Conservation (phyloP, 1,284 basidiomycete genomes). For the Chalciporus sp. region DNA sequence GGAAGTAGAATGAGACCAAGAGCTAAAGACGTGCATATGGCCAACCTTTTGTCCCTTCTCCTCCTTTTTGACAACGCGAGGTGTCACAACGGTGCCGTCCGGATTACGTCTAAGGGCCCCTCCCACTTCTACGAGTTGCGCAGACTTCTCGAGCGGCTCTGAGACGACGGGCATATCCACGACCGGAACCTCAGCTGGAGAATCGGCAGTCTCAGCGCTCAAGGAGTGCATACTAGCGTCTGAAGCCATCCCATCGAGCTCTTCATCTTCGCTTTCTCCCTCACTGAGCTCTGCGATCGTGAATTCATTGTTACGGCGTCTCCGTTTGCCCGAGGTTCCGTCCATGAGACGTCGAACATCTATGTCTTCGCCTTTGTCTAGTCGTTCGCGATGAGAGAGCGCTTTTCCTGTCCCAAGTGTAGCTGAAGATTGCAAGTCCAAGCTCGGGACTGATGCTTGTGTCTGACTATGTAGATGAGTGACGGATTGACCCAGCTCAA, state of each 20-base stretch:
- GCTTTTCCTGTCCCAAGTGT: slow-evolving; percentile 74
- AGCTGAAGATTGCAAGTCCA: slow-evolving; percentile 73
- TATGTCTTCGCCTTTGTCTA: slow-evolving; percentile 63
- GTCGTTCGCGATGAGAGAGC: slow-evolving; percentile 58
- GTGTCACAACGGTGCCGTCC: slow-evolving; percentile 55
- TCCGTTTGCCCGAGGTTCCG: slow-evolving; percentile 49
- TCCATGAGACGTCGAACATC: slow-evolving; percentile 56
- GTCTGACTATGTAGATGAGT: slow-evolving; percentile 57
- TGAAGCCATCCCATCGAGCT: slow-evolving; percentile 28
- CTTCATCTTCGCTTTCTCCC: slow-evolving; percentile 36
- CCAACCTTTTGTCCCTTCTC: slow-evolving; percentile 46
- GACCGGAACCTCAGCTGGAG: slow-evolving; percentile 8
- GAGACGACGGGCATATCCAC: slow-evolving; percentile 21
- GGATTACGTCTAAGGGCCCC: slow-evolving; percentile 59
- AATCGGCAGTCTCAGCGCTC: neutral
- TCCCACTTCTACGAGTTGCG: slow-evolving; percentile 42
- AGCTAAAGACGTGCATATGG: slow-evolving; percentile 4
- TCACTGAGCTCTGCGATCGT: slow-evolving; percentile 33
- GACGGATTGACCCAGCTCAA: neutral
- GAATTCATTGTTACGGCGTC: slow-evolving; percentile 41
- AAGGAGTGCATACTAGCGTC: slow-evolving; percentile 2
- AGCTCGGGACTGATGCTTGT: slow-evolving; percentile 64
- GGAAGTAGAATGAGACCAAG: slow-evolving; percentile 6
- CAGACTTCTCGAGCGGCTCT: slow-evolving; percentile 12
- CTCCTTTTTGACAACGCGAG: slow-evolving; percentile 47